Conservation (phyloP, 768 basidiomycete species). For the Lactarius tabidus region DNA sequence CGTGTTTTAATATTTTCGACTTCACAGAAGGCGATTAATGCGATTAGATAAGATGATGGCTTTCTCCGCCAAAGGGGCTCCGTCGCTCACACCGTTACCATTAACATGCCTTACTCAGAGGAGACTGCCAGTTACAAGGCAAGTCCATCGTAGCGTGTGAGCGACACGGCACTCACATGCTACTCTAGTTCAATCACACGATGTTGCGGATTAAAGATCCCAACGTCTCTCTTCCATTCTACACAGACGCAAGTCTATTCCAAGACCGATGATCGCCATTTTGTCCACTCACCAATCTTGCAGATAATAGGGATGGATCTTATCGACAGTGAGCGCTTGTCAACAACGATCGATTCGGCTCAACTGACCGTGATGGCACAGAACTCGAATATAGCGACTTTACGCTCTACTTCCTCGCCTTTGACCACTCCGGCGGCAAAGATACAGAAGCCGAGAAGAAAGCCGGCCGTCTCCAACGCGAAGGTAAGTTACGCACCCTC, state of each 20-base stretch:
- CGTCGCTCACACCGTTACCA: not conserved
- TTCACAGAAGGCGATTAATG: not conserved
- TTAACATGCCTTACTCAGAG: slow-evolving; percentile 23
- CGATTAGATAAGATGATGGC: not conserved
- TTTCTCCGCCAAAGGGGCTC: not conserved
- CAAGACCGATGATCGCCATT: not conserved
- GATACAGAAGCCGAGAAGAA: slow-evolving; percentile 52
- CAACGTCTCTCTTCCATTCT: slow-evolving; percentile 74
- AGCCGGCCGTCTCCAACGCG: slow-evolving; percentile 49
- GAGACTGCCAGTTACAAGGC: slow-evolving; percentile 25
- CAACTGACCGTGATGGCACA: slow-evolving; percentile 28
- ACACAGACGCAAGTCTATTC: slow-evolving; percentile 53
- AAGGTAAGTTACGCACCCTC: slow-evolving; percentile 48
- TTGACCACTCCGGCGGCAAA: slow-evolving; percentile 52
- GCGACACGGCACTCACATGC: not conserved
- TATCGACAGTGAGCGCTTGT: slow-evolving; percentile 27
- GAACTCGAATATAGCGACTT: slow-evolving; percentile 57
- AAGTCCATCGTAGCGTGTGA: not conserved
- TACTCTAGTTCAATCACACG: slow-evolving; percentile 70
- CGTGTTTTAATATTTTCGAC: too few relatives aligned
- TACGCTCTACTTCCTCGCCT: slow-evolving; percentile 85
- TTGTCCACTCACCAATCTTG: not conserved
- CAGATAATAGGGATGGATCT: slow-evolving; percentile 35
- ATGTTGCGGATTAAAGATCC: slow-evolving; percentile 91
- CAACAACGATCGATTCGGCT: not conserved